Evolutionary conservation across 352 stramenopile genomes (phyloP), one percentile per base, ranked within the genome.

Genomic region (Lagenidium giganteum): DNA sequence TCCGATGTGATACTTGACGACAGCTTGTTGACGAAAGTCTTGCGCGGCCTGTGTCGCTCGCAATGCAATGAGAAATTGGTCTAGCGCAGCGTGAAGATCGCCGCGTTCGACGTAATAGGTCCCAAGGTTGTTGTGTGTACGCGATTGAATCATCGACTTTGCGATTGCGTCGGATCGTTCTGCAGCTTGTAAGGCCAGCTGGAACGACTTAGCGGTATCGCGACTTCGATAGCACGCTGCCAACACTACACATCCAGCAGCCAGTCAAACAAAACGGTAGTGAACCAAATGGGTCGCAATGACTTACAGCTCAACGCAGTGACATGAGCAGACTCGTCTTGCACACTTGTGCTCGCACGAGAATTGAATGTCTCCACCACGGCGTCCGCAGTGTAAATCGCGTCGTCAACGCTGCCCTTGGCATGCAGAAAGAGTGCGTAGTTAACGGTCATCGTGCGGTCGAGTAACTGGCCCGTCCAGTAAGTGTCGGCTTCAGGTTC

Each of bases 1-100:
- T 0, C 64, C 64, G n/a, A 83, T 41, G 45, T 81, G 67, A 21
- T 75, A 79, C 47, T 61, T 70, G 1, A 70, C 36, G 4, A 52
- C 61, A 16, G 54, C 54, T 45, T 68, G 67, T 7, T 74, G 53
- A 8, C 63, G 32, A 2, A 63, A 51, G 38, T 78, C 64, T 8
- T 54, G 51, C 2, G 29, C 51, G 8, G 48, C 38, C 7, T 62
- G 35, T 2, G 58, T 48, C 17, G 50, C 53, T 27, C 57, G 62
- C 43, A 69, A 75, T 3, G 67, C 65, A 0, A 49, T 49, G 14
- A 67, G 34, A 18, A 78, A 77, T 14, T 69, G 47, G 13, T 29
- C 23, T 22, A 79, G 52, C 3, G 62, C 67, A 14, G 47, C 42
- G 4, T 50, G 22, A 7, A 64, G 22, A 1, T 79, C 49, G 1